phyloP scores from a whole-genome alignment of 768 basidiomycete species.

The Suillus cothurnatus region DNA sequence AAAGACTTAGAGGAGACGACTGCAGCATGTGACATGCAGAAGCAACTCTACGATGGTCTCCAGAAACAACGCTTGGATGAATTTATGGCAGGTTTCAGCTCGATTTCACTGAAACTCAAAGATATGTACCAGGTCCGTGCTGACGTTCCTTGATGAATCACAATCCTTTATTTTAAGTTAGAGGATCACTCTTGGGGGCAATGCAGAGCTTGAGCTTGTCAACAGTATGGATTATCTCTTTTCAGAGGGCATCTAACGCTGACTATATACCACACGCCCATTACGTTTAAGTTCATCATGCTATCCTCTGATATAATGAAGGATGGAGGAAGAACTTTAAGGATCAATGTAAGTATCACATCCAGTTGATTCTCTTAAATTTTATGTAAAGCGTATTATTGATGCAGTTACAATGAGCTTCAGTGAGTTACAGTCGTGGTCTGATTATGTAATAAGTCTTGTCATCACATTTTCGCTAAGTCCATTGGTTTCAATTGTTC shows the following conservation, averaged over 20 bases:
- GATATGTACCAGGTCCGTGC: constrained; percentile 96
- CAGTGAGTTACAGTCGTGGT: no score
- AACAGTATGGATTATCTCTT: constrained; percentile 99
- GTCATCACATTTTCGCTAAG: no score
- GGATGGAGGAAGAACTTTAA: no score
- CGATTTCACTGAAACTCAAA: constrained; percentile 94
- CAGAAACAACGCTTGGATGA: constrained; percentile 89
- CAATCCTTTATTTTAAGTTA: constrained; percentile 30
- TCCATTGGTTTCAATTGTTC: no score
- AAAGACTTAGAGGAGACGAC: constrained; percentile 86
- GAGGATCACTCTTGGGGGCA: constrained; percentile 99
- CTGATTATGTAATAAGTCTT: no score
- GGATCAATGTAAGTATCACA: no score
- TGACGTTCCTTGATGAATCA: neutral
- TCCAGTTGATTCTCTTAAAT: no score
- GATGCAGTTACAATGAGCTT: no score
- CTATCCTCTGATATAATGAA: no score
- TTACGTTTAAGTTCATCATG: no score
- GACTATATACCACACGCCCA: no score
- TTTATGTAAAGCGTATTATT: no score
- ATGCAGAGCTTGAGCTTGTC: constrained; percentile 95
- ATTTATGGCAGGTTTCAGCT: constrained; percentile 94
- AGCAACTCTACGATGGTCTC: constrained; percentile 81
- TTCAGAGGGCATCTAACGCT: constrained; percentile 96
- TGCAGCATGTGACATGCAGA: constrained; percentile 73